Evolutionary conservation across 1,284 basidiomycete species (phyloP).

Genomic region (Bondarzewia mesenterica): DNA sequence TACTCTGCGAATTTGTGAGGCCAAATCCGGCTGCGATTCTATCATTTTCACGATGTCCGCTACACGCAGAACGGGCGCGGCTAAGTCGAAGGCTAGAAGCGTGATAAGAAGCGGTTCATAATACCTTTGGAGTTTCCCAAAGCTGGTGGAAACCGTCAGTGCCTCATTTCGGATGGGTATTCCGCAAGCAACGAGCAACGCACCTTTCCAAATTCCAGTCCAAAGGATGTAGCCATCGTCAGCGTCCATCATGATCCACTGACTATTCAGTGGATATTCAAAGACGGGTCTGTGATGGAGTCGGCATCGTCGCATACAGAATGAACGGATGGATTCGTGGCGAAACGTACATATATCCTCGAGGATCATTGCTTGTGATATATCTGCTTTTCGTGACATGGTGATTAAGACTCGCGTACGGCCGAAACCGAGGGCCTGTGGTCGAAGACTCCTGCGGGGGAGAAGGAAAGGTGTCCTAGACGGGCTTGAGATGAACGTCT

Average conservation of each 20-base stretch:
- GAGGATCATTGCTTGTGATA: conserved; percentile 78
- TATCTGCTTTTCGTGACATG: conserved; percentile 79
- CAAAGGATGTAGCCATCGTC: conserved; percentile 82
- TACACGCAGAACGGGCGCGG: conserved; percentile 22
- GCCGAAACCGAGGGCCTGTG: conserved; percentile 53
- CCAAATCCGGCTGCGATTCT: conserved; percentile 80
- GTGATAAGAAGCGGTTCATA: background rate
- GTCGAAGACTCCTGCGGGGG: conserved; percentile 27
- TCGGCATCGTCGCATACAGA: conserved; percentile 9
- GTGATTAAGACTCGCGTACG: conserved; percentile 69
- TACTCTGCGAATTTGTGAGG: conserved; percentile 70
- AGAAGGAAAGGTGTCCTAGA: conserved; percentile 44
- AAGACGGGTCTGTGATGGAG: conserved; percentile 59
- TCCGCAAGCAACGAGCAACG: conserved; percentile 8
- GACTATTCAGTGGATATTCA: conserved; percentile 79
- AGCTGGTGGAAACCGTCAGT: conserved; percentile 31
- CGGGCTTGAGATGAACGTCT: conserved; percentile 3
- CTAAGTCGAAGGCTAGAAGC: background rate
- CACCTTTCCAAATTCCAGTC: conserved; percentile 87
- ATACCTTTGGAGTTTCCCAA: conserved; percentile 80
- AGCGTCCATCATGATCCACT: conserved; percentile 91
- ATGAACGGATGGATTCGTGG: background rate
- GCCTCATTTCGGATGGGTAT: conserved; percentile 3
- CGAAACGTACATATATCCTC: conserved; percentile 70
- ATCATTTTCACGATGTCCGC: conserved; percentile 87